Evolutionary conservation across 2,329 filamentous ascomycete species (phyloP).

Genomic region (Alternaria solani): DNA sequence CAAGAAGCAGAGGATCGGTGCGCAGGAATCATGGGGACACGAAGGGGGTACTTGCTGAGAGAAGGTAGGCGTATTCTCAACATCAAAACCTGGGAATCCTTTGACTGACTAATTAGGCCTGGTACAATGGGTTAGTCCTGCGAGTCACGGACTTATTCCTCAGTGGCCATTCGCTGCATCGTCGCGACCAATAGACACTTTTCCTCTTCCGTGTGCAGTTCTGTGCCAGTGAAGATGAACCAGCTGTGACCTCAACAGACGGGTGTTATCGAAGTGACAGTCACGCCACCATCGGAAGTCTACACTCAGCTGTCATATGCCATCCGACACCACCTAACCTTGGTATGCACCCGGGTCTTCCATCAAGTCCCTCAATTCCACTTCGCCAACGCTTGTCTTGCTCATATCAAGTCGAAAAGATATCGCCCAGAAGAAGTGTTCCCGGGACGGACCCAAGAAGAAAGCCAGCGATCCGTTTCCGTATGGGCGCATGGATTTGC

Average conservation of each 20-base stretch:
- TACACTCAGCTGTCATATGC: neutral
- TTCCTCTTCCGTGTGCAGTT: neutral
- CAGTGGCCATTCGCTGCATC: neutral
- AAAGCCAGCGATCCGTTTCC: slow-evolving; percentile 2
- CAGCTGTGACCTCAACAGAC: neutral
- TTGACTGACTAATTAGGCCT: neutral
- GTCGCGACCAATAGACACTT: neutral
- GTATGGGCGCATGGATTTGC: slow-evolving; percentile 5
- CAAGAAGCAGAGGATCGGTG: neutral
- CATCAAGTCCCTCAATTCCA: neutral
- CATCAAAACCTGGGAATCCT: neutral
- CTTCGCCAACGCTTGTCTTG: neutral
- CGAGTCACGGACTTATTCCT: neutral
- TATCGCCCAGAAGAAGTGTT: slow-evolving; percentile 20
- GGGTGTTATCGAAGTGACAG: neutral
- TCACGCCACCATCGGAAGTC: neutral
- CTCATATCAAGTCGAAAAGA: neutral
- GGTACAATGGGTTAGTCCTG: neutral
- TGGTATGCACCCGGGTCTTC: neutral
- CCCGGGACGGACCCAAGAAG: neutral
- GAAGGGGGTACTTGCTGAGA: neutral
- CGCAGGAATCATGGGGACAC: neutral
- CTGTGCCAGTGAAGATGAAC: neutral
- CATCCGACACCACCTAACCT: neutral
- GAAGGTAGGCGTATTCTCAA: neutral